Evolutionary conservation across 2,329 filamentous ascomycete genomes (phyloP).

Genomic region (Nemania sp.): DNA sequence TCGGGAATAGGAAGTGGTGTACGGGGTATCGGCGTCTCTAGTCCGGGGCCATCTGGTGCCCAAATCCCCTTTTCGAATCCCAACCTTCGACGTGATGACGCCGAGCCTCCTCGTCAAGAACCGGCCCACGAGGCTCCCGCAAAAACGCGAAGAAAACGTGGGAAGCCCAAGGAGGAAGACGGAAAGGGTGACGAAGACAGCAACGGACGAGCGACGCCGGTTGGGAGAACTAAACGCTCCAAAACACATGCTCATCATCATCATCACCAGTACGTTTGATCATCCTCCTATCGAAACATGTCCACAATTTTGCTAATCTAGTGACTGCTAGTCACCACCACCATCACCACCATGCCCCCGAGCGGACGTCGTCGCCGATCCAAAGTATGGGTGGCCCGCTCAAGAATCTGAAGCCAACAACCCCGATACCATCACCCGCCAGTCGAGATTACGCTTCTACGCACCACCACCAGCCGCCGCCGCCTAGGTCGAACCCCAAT

Average conservation of each 20-base stretch:
- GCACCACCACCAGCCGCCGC: constrained; percentile 55
- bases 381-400: constrained; percentile 48
- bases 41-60: constrained; percentile 50
- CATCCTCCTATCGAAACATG: constrained; percentile 3
- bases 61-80: constrained; percentile 52
- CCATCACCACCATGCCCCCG: constrained; percentile 60
- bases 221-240: constrained; percentile 61
- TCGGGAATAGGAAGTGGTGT: constrained; percentile 77
- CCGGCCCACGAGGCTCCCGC: constrained; percentile 45
- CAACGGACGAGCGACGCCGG: constrained; percentile 64
- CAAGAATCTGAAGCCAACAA: constrained; percentile 54
- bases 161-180: constrained; percentile 79
- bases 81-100: constrained; percentile 57
- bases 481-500: constrained; percentile 46
- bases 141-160: constrained; percentile 60
- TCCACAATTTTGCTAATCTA: constrained; percentile 32
- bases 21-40: constrained; percentile 54
- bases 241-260: constrained; percentile 69
- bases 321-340: constrained; percentile 37
- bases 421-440: constrained; percentile 50
- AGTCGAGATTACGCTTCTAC: constrained; percentile 46
- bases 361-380: constrained; percentile 50
- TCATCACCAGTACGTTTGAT: constrained; percentile 64
- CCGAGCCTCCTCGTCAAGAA: constrained; percentile 50
- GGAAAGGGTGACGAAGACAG: constrained; percentile 66